Evolutionary conservation across 1,284 basidiomycete species (phyloP), one percentile per base, ranked within the genome.

Genomic region (Stereum hirsutum): DNA sequence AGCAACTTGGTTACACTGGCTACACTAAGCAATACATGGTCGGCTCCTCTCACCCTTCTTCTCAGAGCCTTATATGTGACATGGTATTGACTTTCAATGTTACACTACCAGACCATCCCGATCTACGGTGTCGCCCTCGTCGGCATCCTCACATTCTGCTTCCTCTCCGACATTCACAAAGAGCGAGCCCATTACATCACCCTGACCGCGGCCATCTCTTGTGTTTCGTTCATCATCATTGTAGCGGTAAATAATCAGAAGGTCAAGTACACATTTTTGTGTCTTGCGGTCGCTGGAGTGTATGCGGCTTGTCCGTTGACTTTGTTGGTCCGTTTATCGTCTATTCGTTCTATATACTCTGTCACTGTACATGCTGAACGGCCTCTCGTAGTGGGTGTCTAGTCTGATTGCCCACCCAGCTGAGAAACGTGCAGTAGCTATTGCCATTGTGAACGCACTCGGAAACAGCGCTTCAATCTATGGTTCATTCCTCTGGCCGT

Each of bases 401-500:
- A 43, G 43, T 28, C 46, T 52, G 21, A 49, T 52, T 44, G 57
- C 57, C 7, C 46, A 52, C 28, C 40, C 40, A 6, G 40, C 40
- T 17, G 40, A 41, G 30, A 41, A 41, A n/a, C 26, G 40, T 5
- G 40, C 40, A 10, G 24, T 41, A 19, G 40, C 40, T 12, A 41
- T 41, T 2, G 40, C 40, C 19, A 12, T 41, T 11, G 40, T 41
- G 19, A 41, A 41, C 21, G 41, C 46, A n/a, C 46, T 57, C 17
- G 61, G 58, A 2, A 61, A 60, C 50, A 52, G 52, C 19, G 60
- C 62, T 3, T 52, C 61, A 6, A 68, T 69, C 53, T 69, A 69
- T 48, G 66, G 66, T 39, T 61, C 63, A 21, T 69, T 70, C 60
- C 58, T 70, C 10, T 69, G 67, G 67, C 66, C 66, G 10, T 43